Evolutionary conservation across 2,329 filamentous ascomycete species (phyloP).

Genomic region (Eurotiales sp.): DNA sequence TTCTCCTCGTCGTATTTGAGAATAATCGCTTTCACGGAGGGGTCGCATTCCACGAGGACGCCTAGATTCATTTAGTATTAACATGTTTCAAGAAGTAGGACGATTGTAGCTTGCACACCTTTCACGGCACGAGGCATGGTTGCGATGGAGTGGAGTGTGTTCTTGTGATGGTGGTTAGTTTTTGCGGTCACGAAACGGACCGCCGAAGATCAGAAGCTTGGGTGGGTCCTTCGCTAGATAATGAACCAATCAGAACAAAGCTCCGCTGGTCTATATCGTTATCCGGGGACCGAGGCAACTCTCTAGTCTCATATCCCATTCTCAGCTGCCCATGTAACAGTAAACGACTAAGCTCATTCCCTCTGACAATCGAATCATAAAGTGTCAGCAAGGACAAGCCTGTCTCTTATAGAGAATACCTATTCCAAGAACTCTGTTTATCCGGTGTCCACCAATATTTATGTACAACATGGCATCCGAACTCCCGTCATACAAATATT

Average conservation of each 20-base stretch:
- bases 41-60: constrained; percentile 46
- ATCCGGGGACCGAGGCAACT: no score
- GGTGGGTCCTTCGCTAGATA: no score
- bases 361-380: no score
- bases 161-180: neutral
- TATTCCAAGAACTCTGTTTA: no score
- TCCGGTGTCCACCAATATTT: neutral
- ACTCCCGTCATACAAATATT: constrained; percentile 51
- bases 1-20: constrained; percentile 46
- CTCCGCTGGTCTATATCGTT: no score
- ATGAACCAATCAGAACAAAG: no score
- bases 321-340: no score
- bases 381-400: no score
- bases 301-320: no score
- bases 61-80: constrained; percentile 25
- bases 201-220: neutral
- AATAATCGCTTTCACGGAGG: constrained; percentile 48
- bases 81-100: neutral
- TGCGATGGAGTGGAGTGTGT: neutral
- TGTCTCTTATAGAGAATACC: neutral
- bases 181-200: neutral
- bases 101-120: constrained; percentile 23
- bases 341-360: no score
- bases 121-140: constrained; percentile 40
- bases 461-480: constrained; percentile 3